Evolutionary conservation across 768 basidiomycete genomes (phyloP).

Genomic region (Suillus fuscotomentosus): DNA sequence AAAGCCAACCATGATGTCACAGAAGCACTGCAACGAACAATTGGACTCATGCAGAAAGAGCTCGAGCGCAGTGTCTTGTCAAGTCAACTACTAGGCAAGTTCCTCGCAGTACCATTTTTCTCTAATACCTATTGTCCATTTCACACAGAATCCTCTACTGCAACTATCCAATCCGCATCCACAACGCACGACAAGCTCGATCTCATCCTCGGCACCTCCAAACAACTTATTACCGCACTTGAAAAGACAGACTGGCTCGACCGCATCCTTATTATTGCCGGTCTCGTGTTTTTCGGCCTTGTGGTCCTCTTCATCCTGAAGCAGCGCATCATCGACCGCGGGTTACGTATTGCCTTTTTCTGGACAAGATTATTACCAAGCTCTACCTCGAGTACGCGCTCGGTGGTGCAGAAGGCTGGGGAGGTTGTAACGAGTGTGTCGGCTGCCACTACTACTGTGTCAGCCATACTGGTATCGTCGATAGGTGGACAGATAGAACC

Average conservation of each 20-base stretch:
- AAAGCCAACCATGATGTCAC: constrained; percentile 89
- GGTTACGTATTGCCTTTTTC: constrained; percentile 79
- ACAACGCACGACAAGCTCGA: constrained; percentile 74
- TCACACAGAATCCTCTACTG: constrained; percentile 71
- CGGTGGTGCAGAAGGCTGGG: constrained; percentile 5
- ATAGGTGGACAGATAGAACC: background rate
- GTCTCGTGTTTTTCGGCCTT: constrained; percentile 69
- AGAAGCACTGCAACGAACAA: constrained; percentile 80
- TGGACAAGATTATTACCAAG: constrained; percentile 77
- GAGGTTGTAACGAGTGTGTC: background rate
- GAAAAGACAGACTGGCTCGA: constrained; percentile 95
- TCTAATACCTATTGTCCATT: background rate
- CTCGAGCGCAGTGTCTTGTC: constrained; percentile 87
- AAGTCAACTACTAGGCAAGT: constrained; percentile 78
- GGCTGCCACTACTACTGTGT: background rate
- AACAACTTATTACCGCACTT: constrained; percentile 81
- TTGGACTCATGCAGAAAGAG: constrained; percentile 86
- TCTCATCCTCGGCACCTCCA: constrained; percentile 72
- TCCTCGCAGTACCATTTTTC: background rate
- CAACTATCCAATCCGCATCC: constrained; percentile 72
- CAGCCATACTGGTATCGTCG: background rate
- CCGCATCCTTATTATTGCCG: constrained; percentile 51
- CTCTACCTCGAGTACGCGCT: constrained; percentile 22
- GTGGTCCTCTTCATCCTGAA: constrained; percentile 86
- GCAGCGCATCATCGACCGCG: constrained; percentile 79